phyloP scores from a whole-genome alignment of 2,329 filamentous ascomycete genomes.

The Fusarium sp. region DNA sequence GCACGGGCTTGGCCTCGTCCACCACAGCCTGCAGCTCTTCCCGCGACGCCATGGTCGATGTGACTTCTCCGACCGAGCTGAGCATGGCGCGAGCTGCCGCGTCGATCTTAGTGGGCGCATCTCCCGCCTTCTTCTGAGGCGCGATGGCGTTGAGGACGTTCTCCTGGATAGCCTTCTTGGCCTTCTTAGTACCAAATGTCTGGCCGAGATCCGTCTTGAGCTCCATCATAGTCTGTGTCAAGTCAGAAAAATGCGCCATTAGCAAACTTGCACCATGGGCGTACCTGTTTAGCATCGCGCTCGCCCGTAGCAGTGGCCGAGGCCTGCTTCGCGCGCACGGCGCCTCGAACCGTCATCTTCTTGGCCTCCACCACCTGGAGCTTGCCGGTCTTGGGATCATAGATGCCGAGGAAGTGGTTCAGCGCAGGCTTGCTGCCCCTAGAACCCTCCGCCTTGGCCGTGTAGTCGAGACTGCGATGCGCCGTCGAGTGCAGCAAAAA shows the following conservation, averaged over 20 bases:
- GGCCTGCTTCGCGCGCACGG: slow-evolving; percentile 67
- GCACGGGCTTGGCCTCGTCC: slow-evolving; percentile 78
- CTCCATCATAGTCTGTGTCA: slow-evolving; percentile 65
- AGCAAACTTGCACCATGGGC: background rate
- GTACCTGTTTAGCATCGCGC: slow-evolving; percentile 46
- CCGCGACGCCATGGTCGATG: slow-evolving; percentile 73
- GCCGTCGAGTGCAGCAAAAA: slow-evolving; percentile 68
- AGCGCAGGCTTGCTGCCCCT: slow-evolving; percentile 53
- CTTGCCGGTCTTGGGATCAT: slow-evolving; percentile 69
- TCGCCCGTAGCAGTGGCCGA: slow-evolving; percentile 59
- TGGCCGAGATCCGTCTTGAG: slow-evolving; percentile 77
- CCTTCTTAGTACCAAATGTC: slow-evolving; percentile 87
- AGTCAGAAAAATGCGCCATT: slow-evolving; percentile 36
- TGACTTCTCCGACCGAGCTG: slow-evolving; percentile 70
- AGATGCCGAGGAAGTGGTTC: slow-evolving; percentile 75
- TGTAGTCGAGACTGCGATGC: slow-evolving; percentile 71
- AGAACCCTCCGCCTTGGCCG: slow-evolving; percentile 61
- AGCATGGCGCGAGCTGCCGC: slow-evolving; percentile 71
- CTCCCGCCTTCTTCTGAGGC: slow-evolving; percentile 50
- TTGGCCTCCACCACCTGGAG: slow-evolving; percentile 72
- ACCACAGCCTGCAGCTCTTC: slow-evolving; percentile 74
- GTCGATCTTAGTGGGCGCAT: slow-evolving; percentile 63
- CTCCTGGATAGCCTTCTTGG: slow-evolving; percentile 79
- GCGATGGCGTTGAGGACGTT: slow-evolving; percentile 78
- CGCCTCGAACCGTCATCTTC: slow-evolving; percentile 71